Evolutionary conservation across 768 basidiomycete species (phyloP), one percentile per base, ranked within the genome.

Genomic region (Neoboletus magnificus): DNA sequence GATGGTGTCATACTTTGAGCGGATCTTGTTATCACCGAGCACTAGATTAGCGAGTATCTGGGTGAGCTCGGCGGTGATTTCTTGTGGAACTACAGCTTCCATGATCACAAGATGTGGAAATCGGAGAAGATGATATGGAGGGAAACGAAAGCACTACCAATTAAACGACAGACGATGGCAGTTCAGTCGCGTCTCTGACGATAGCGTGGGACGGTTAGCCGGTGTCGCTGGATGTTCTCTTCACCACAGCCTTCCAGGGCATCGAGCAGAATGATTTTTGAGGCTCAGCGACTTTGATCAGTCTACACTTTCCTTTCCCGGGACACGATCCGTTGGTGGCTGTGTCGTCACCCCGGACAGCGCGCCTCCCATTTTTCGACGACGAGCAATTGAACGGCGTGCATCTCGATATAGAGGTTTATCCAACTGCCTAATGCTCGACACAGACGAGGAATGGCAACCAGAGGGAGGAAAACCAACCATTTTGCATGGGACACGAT

Each of bases 11-110:
- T 63, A 88, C 89, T 79, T 86, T 60, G 85, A 76, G 18, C 90
- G 83, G 48, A 93, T 89, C 52, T 85, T 82, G 71, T 93, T 93
- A 69, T 93, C 89, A 5, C 89, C 91, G 39, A 89, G 76, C 5
- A 92, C 87, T 20, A 92, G 82, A 71, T 93, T 92, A 12, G 88
- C 86, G 40, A 93, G 82, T 57, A 91, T 89, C 72, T 92, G 90
- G 1, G 87, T 90, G 61, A 91, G 79, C 64, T 91, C 88, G 13
- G 77, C 73, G 8, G 86, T 85, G 43, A 91, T 87, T 69, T 90
- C 86, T 54, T 84, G 79, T 0, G 86, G 69, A 37, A 71, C 71
- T 56, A 72, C 70, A 37, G 71, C 57, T 23, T 71, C 70, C 70
- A 71, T 71, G 65, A 40, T 39, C 2, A 23, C 16, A 40, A 6